Percentiles rank a stretch among this genome's conserved stretches.
phyloP scores from a whole-genome alignment of 2,329 filamentous ascomycete species.

The Drechslerella dactyloides region DNA sequence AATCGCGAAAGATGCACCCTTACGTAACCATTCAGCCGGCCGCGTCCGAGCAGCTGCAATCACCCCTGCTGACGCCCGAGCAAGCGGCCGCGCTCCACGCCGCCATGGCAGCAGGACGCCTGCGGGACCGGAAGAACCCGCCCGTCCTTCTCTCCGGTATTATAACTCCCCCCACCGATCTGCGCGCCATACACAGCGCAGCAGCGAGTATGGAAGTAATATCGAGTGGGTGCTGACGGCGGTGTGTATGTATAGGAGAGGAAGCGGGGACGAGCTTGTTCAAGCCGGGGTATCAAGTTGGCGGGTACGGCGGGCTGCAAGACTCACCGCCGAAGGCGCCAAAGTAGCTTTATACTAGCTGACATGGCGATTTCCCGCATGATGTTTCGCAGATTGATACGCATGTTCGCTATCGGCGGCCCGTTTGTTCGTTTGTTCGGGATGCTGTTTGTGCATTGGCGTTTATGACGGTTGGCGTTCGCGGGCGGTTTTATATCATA shows the following conservation, averaged over 20 bases:
- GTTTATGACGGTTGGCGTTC: too few species aligned
- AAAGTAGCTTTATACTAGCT: too few species aligned
- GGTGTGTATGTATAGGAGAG: slow-evolving; percentile 13
- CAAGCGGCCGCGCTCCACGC: slow-evolving; percentile 33
- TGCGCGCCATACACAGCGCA: too few species aligned
- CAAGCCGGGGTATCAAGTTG: slow-evolving; percentile 41
- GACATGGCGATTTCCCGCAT: too few species aligned
- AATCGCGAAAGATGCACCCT: not conserved
- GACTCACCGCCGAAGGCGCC: too few species aligned
- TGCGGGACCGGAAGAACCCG: slow-evolving; percentile 28
- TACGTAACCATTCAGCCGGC: not conserved
- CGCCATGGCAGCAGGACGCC: slow-evolving; percentile 32
- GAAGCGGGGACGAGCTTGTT: slow-evolving; percentile 18
- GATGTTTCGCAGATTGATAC: too few species aligned
- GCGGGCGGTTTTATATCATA: too few species aligned
- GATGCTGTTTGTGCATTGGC: too few species aligned
- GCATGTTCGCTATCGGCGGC: too few species aligned
- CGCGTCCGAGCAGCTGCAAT: not conserved
- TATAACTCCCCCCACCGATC: not conserved
- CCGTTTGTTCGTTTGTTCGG: too few species aligned
- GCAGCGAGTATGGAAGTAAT: too few species aligned
- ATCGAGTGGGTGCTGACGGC: too few species aligned
- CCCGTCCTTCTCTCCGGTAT: not conserved
- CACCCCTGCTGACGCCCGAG: slow-evolving; percentile 21
- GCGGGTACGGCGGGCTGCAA: not conserved